Conservation (phyloP, 495 filamentous ascomycete species). For the Penicillium nucicola region DNA sequence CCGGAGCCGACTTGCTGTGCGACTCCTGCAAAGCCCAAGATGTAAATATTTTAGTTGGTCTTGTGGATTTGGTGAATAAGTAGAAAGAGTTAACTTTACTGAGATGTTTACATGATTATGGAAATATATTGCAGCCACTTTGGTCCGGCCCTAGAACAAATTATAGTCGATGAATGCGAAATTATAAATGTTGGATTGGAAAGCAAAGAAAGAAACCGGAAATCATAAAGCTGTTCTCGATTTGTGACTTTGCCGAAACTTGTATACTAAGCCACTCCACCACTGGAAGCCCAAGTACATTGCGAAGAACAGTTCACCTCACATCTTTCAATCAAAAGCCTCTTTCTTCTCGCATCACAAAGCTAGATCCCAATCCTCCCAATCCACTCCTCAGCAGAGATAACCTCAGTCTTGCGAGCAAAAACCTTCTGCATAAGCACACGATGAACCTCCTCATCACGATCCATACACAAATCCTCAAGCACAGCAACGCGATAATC, state of each 20-base stretch:
- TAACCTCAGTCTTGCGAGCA: slow-evolving; percentile 20
- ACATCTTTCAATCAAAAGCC: too few species aligned
- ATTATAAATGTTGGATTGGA: too few species aligned
- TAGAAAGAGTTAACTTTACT: background rate
- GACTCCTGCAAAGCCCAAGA: slow-evolving; percentile 27
- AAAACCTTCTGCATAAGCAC: slow-evolving; percentile 37
- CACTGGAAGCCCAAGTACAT: background rate
- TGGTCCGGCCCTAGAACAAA: too few species aligned
- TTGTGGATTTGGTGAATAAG: background rate
- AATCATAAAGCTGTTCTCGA: too few species aligned
- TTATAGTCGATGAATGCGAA: too few species aligned
- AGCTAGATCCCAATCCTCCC: background rate
- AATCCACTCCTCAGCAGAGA: slow-evolving; percentile 18
- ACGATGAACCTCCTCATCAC: slow-evolving; percentile 29
- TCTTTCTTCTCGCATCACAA: background rate
- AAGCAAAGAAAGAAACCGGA: too few species aligned
- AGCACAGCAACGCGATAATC: slow-evolving; percentile 36
- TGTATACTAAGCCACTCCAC: background rate
- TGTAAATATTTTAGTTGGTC: slow-evolving; percentile 11
- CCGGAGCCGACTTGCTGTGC: slow-evolving; percentile 35
- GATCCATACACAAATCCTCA: slow-evolving; percentile 37
- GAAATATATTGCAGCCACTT: background rate
- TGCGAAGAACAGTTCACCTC: background rate
- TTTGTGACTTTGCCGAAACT: background rate
- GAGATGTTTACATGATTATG: background rate